Conservation (phyloP, 2,329 filamentous ascomycete species). For the Sporothrix sp. region DNA sequence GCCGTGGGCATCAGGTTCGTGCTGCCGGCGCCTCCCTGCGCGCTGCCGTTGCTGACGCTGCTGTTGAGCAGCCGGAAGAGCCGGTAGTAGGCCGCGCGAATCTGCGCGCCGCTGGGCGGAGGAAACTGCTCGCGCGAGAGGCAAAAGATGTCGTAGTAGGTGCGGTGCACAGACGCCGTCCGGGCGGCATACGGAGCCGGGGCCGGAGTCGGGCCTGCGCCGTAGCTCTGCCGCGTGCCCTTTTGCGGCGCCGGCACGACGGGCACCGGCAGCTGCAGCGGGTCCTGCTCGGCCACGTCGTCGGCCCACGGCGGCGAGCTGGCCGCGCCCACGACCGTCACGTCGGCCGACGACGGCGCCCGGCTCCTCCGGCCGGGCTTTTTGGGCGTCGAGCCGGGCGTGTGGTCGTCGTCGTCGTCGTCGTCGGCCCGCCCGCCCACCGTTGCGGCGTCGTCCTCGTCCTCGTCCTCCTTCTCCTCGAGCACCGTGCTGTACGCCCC, state of each 20-base stretch:
- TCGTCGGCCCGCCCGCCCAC: slow-evolving; percentile 17
- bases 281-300: neutral
- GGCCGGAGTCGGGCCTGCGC: neutral
- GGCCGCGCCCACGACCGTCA: slow-evolving; percentile 6
- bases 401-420: slow-evolving; percentile 15
- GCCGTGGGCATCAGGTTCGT: slow-evolving; percentile 27
- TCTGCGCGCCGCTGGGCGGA: slow-evolving; percentile 25
- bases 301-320: too few relatives aligned
- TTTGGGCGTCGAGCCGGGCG: neutral
- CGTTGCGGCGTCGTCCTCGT: slow-evolving; percentile 9
- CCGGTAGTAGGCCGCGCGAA: slow-evolving; percentile 36
- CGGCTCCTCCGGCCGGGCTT: neutral
- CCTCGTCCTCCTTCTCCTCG: slow-evolving; percentile 17
- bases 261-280: neutral
- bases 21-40: neutral
- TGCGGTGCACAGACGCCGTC: slow-evolving; percentile 19
- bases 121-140: slow-evolving; percentile 26
- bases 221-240: neutral
- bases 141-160: slow-evolving; percentile 38
- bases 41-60: slow-evolving; percentile 21
- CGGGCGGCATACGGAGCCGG: neutral
- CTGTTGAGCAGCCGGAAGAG: slow-evolving; percentile 36
- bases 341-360: slow-evolving; percentile 7
- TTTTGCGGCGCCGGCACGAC: neutral
- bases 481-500: slow-evolving; percentile 15